A percentile compares a stretch with the other conserved stretches of the same genome.
phyloP scores from a whole-genome alignment of 2,329 filamentous ascomycete species.

The Diaporthe capsici region DNA sequence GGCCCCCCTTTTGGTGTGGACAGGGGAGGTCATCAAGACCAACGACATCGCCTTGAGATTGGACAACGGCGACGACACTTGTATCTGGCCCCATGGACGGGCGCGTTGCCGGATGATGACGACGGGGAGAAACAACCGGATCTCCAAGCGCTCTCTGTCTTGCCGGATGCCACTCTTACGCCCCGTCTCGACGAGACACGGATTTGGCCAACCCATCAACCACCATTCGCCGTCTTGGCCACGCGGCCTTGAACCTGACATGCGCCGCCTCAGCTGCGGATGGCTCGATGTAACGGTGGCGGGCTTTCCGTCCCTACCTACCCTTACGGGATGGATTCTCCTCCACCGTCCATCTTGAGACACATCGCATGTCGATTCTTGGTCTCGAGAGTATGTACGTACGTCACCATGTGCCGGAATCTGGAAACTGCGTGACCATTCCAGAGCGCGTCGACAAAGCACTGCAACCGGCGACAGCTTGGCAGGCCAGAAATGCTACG shows the following conservation, averaged over 20 bases:
- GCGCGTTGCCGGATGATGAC: constrained; percentile 4
- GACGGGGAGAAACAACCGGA: not conserved
- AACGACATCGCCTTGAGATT: constrained; percentile 10
- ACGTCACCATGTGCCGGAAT: not conserved
- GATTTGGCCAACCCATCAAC: not conserved
- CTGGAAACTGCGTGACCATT: not conserved
- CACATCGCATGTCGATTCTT: not conserved
- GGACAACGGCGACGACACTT: not conserved
- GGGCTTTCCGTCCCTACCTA: not conserved
- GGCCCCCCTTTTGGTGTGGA: not conserved
- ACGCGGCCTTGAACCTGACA: constrained; percentile 18
- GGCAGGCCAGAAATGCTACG: constrained; percentile 5
- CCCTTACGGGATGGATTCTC: not conserved
- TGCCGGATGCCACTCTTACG: not conserved
- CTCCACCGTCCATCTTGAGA: not conserved
- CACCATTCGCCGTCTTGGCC: not conserved
- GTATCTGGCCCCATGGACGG: not conserved
- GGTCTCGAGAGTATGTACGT: not conserved
- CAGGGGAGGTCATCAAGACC: constrained; percentile 13
- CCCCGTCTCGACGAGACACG: not conserved
- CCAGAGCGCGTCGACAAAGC: not conserved
- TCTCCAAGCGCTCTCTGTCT: not conserved
- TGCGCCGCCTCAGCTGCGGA: not conserved
- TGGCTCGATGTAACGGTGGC: constrained; percentile 11
- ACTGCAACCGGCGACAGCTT: not conserved